Evolutionary conservation across 1,139 yeast species (phyloP).

Genomic region (Candida mesenterica): DNA sequence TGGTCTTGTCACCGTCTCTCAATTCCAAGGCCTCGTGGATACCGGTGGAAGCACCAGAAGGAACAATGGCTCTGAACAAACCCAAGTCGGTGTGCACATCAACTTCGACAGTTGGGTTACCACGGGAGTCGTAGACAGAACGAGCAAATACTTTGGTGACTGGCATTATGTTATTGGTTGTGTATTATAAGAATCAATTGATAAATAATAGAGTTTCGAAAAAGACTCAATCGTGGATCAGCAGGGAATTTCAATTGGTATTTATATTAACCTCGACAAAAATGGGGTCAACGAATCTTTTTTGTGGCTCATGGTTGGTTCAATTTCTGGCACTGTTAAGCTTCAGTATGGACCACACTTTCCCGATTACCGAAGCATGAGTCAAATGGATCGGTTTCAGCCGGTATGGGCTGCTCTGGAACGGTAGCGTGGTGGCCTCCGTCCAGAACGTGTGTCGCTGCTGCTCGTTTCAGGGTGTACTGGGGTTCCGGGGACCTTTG

Average conservation of each 20-base stretch:
- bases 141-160: conserved; percentile 73
- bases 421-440: background rate
- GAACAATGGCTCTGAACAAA: conserved; percentile 87
- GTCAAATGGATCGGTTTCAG: background rate
- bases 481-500: background rate
- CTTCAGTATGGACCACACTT: conserved; percentile 2
- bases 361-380: conserved; percentile 1
- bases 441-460: background rate
- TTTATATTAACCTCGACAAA: conserved; percentile 2
- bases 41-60: conserved; percentile 98
- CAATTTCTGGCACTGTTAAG: no score
- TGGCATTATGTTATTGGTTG: conserved; percentile 33
- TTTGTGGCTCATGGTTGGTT: background rate
- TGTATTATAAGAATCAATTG: conserved; percentile 4
- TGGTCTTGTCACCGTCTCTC: conserved; percentile 90
- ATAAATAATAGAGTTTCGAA: background rate
- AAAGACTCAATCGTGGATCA: conserved; percentile 3
- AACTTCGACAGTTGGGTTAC: conserved; percentile 97
- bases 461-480: background rate
- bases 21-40: conserved; percentile 92
- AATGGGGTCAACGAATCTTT: background rate
- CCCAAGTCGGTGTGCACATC: conserved; percentile 86
- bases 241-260: conserved; percentile 7
- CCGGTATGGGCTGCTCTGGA: no score
- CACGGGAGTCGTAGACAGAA: conserved; percentile 96